Evolutionary conservation across 2,329 filamentous ascomycete species (phyloP), one percentile per base, ranked within the genome.

Genomic region (Chrysoporthe deuterocubensis): DNA sequence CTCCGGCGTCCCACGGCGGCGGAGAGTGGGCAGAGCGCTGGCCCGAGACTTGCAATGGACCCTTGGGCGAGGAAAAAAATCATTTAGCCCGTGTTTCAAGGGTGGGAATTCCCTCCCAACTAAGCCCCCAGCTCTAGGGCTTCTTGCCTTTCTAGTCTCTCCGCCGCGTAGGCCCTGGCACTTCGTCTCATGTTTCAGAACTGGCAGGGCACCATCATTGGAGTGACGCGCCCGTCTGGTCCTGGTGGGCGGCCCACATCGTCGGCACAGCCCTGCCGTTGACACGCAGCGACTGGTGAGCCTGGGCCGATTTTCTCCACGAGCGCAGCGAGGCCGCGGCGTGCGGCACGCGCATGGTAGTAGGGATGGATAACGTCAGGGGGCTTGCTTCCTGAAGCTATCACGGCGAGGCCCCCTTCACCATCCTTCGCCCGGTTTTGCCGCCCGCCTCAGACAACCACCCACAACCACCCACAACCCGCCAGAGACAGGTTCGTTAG

Each of bases 141-240:
- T 26, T 26, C 26, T 9, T 40, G 37, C 37, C 37, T 46, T 52
- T 44, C 18, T 57, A 21, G 13, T 64, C n/a, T 44, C 26, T 42
- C 21, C n/a, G 62, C 62, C 50, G 50, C 54, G 52, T 58, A 44
- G 34, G 9, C 52, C 62, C 62, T 4, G 52, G 52, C 43, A 14
- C 34, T 50, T 48, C 54, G 43, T 58, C 62, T 59, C 42, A 48
- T 65, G 62, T 65, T 58, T 65, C 62, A 58, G 62, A 59, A 46
- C 11, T 48, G 26, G 16, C 61, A 16, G 40, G 42, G 42, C 14
- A 46, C 5, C 32, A 13, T 16, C 42, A 32, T 63, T 54, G 61
- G 61, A 40, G 43, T 50, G 59, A 13, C 11, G 32, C 34, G 34
- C 37, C 57, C 57, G 13, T 43, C n/a, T 26, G 9, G 37, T 1